Conservation (phyloP, 2,329 filamentous ascomycete species). For the Dothiorella sarmentorum region DNA sequence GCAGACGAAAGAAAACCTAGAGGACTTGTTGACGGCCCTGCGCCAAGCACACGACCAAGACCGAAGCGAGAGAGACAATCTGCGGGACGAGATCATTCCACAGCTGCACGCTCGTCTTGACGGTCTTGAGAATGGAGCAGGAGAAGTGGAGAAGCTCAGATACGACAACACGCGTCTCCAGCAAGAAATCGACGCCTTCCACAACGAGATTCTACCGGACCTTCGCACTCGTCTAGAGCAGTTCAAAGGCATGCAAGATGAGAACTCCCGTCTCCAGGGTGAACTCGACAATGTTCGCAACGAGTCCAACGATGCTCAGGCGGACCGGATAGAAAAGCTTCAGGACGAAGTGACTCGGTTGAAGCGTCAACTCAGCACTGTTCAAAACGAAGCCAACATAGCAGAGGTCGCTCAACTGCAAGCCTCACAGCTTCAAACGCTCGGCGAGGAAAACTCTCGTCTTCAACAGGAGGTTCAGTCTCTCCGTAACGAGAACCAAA, state of each 20-base stretch:
- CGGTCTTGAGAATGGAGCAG: slow-evolving; percentile 70
- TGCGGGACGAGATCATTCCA: slow-evolving; percentile 83
- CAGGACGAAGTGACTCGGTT: slow-evolving; percentile 13
- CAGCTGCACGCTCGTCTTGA: slow-evolving; percentile 73
- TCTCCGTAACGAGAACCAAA: slow-evolving; percentile 65
- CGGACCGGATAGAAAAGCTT: slow-evolving; percentile 14
- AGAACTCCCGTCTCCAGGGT: slow-evolving; percentile 64
- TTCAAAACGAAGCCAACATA: slow-evolving; percentile 16
- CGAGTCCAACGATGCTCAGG: slow-evolving; percentile 10
- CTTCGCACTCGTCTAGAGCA: slow-evolving; percentile 11
- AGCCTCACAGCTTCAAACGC: slow-evolving; percentile 66
- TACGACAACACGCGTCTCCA: slow-evolving; percentile 84
- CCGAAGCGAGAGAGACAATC: slow-evolving; percentile 84
- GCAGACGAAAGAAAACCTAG: slow-evolving; percentile 85
- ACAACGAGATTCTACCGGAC: slow-evolving; percentile 11
- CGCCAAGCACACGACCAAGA: slow-evolving; percentile 77
- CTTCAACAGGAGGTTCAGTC: slow-evolving; percentile 59
- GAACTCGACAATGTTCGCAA: slow-evolving; percentile 16
- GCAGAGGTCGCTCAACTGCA: slow-evolving; percentile 71
- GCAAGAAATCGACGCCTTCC: slow-evolving; percentile 67
- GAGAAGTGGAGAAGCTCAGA: slow-evolving; percentile 67
- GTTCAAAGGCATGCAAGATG: slow-evolving; percentile 67
- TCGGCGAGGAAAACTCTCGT: slow-evolving; percentile 75
- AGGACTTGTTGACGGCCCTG: slow-evolving; percentile 82
- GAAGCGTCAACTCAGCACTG: slow-evolving; percentile 9